Evolutionary conservation across 306 rosid species (phyloP), one percentile per base, ranked within the genome.

Genomic region (Prunus fruticosa): DNA sequence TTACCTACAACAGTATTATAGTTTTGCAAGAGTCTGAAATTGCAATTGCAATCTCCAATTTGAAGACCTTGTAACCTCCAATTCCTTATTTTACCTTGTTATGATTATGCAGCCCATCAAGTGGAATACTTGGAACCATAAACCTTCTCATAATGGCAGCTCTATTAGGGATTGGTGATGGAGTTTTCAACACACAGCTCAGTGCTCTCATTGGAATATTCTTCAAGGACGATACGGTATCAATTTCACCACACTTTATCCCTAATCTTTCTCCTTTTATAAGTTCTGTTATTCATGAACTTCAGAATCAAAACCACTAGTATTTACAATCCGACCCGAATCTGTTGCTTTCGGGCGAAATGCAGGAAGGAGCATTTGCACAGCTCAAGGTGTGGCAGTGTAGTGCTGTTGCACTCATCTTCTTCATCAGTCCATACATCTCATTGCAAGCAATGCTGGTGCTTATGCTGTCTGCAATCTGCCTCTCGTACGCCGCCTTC

Each of bases 321-420:
- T 57, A 27, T 71, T 20, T 25, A n/a, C 57, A 49, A 63, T 67
- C 19, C 16, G 15, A 38, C 13, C 2, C 2, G 38, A 8, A 30
- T 58, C 3, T 80, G 68, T 73, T 86, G 69, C 73, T 50, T 70
- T 79, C 77, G 6, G 64, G 38, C 75, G 58, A 82, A 27, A 60
- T 25, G 65, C 88, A 94, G 98, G 97, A 89, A 85, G 92, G 99
- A 80, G 99, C 97, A 45, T 95, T 95, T 78, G 93, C 99, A 3
- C 99, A 89, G 90, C 86, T 90, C 28, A 92, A 90, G 87, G 90
- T 92, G 76, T 95, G 99, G 99, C 97, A 95, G 85, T 83, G 97
- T n/a, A 93, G 90, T 27, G 61, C 93, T 7, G 90, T 84, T 71
- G 89, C 97, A 45, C 51, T 82, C 3, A 73, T 92, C 58, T 95